phyloP scores from a whole-genome alignment of 164 flowering plant genomes.

The Piper betle region DNA sequence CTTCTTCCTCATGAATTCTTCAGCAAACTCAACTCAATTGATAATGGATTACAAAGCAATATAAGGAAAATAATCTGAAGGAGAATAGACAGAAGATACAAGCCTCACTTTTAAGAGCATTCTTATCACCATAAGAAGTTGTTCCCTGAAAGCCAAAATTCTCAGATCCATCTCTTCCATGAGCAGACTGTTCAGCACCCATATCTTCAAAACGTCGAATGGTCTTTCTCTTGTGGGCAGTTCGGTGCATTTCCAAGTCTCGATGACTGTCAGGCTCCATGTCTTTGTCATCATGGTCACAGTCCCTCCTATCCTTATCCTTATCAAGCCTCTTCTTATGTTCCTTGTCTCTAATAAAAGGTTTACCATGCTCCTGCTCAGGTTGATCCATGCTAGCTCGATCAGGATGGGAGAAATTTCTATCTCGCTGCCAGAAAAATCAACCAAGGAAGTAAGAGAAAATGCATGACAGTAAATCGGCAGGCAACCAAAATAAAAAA shows the following conservation, averaged over 20 bases:
- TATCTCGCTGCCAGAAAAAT: constrained; percentile 41
- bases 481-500: neutral
- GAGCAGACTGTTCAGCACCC: constrained; percentile 33
- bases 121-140: constrained; percentile 43
- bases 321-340: constrained; percentile 38
- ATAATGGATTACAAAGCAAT: too few relatives aligned
- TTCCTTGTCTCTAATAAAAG: constrained; percentile 37
- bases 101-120: constrained; percentile 40
- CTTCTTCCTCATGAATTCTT: too few relatives aligned
- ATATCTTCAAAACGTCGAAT: constrained; percentile 35
- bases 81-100: neutral
- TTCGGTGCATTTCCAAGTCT: constrained; percentile 36
- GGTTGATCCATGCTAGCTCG: constrained; percentile 49
- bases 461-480: neutral
- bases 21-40: neutral
- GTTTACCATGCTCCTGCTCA: constrained; percentile 43
- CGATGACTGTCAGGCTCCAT: constrained; percentile 38
- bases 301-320: constrained; percentile 32
- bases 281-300: constrained; percentile 44
- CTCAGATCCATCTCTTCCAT: constrained; percentile 39
- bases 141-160: constrained; percentile 26
- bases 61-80: neutral
- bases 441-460: neutral
- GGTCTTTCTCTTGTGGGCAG: constrained; percentile 35
- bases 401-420: constrained; percentile 38